These are phyloP conservation scores for Metroxylon sagu DNA, from an alignment of 176 grass and related monocot genomes.

Conservation along the genomic window DNA sequence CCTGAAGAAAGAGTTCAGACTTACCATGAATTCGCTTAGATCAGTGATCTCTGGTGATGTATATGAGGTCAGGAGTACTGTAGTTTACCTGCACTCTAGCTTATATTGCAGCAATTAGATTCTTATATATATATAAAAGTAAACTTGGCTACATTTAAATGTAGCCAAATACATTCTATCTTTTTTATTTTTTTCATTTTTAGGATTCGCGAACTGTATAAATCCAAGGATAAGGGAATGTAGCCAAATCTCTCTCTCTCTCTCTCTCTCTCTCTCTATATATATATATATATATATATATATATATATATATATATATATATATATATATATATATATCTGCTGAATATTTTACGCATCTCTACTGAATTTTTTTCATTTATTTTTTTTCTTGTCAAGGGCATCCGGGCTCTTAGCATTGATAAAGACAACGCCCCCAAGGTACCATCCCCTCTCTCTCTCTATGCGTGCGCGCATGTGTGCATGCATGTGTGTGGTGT, in stretches of 20 bases:
- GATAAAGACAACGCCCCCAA: constrained; percentile 95
- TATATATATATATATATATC: too few species aligned
- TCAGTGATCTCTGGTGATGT: constrained; percentile 60
- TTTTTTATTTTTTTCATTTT: too few species aligned
- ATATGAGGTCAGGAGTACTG: constrained; percentile 48
- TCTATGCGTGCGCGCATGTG: too few species aligned
- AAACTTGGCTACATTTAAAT: too few species aligned
- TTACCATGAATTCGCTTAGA: constrained; percentile 79
- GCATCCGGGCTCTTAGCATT: constrained; percentile 85
- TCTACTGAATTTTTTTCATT: not conserved
- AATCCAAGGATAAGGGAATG: too few species aligned
- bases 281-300: too few species aligned
- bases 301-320: too few species aligned
- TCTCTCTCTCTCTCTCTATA: too few species aligned
- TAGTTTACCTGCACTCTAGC: not conserved
- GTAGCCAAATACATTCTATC: too few species aligned
- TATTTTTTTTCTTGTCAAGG: constrained; percentile 26
- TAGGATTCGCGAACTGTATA: too few species aligned
- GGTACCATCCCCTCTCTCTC: constrained; percentile 19
- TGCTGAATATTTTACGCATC: constrained; percentile 1
- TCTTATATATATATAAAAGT: not conserved
- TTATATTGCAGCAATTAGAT: not conserved
- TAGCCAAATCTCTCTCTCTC: too few species aligned
- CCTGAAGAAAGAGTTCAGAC: constrained; percentile 88
- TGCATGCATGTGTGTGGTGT: not conserved